Evolutionary conservation across 2,329 filamentous ascomycete genomes (phyloP), one percentile per base, ranked within the genome.

Genomic region (Neopestalotiopsis clavispora): DNA sequence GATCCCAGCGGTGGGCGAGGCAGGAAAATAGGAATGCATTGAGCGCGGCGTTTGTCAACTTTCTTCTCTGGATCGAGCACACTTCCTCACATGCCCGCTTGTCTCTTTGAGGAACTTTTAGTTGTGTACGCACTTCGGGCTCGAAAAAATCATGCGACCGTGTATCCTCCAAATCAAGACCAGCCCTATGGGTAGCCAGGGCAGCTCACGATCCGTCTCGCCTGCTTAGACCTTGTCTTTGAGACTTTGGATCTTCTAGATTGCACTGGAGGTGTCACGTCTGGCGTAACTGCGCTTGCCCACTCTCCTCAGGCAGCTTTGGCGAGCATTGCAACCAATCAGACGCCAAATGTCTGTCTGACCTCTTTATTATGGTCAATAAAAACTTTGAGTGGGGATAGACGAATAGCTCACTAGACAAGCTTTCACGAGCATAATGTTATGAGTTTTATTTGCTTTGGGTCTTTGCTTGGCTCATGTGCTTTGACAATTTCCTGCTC

Each of bases 41-140:
- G 42, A 67, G 61, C 59, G 60, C 30, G 65, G 68, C 59, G 45
- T 56, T 59, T 40, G 20, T 49, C 40, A 23, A 23, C 23, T 62
- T 69, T 64, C 34, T 69, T 67, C 59, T 65, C 38, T 45, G 58
- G 49, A 67, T 67, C 20, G 58, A 67, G 30, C 65, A 67, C 20
- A 23, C 34, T 34, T 14, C 56, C 56, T 23, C 20, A 61, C 4
- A 42, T 28, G 64, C 64, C 58, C 17, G 6, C 64, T 56, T 58
- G 64, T 12, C 42, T 17, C 49, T 38, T 34, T 30, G 6, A 13
- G 42, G 42, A 23, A 23, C 6, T 45, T 20, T 23, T 20, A 32
- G 40, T 52, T 9, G 13, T 64, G 9, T 38, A 13, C n/a, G 59
- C 34, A 42, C 5, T 20, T 9, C 32, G 30, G 28, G 32, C 45